Percentiles rank a stretch among this genome's conserved stretches.
phyloP scores from a whole-genome alignment of 2,329 filamentous ascomycete species.

The Chrysosporium queenslandicum region DNA sequence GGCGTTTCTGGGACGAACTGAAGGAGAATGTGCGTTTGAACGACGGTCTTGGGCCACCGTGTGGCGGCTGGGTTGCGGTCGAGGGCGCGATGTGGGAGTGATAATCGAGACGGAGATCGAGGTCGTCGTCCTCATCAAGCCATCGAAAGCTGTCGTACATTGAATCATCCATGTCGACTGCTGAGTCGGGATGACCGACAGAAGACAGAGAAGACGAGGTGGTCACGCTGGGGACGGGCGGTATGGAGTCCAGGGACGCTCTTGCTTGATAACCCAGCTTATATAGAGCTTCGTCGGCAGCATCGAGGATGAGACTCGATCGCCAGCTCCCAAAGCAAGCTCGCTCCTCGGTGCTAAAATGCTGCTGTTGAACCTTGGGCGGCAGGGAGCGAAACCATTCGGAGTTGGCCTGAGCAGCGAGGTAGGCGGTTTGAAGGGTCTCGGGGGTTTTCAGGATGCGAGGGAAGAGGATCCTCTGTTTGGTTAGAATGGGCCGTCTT shows the following conservation, averaged over 20 bases:
- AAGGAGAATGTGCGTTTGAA: slow-evolving; percentile 65
- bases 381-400: slow-evolving; percentile 62
- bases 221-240: not conserved
- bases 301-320: slow-evolving; percentile 47
- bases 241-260: slow-evolving; percentile 25
- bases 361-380: slow-evolving; percentile 59
- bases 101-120: slow-evolving; percentile 62
- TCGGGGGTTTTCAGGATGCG: slow-evolving; percentile 5
- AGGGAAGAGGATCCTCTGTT: slow-evolving; percentile 10
- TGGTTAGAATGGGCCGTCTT: slow-evolving; percentile 1
- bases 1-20: slow-evolving; percentile 53
- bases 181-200: slow-evolving; percentile 25
- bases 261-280: slow-evolving; percentile 35
- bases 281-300: slow-evolving; percentile 50
- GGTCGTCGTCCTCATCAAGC: slow-evolving; percentile 57
- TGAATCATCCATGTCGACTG: slow-evolving; percentile 41
- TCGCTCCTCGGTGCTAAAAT: slow-evolving; percentile 64
- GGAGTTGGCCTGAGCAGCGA: slow-evolving; percentile 47
- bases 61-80: slow-evolving; percentile 24
- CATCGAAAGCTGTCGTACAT: slow-evolving; percentile 61
- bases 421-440: slow-evolving; percentile 21
- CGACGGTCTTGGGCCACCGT: slow-evolving; percentile 34
- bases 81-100: slow-evolving; percentile 50
- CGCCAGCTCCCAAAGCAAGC: slow-evolving; percentile 44
- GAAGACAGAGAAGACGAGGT: slow-evolving; percentile 20